A percentile compares a stretch with the other conserved stretches of the same genome.
Evolutionary conservation across 371 early-diverging fungal genomes (phyloP).

Genomic region (Astathelohania contejeani): DNA sequence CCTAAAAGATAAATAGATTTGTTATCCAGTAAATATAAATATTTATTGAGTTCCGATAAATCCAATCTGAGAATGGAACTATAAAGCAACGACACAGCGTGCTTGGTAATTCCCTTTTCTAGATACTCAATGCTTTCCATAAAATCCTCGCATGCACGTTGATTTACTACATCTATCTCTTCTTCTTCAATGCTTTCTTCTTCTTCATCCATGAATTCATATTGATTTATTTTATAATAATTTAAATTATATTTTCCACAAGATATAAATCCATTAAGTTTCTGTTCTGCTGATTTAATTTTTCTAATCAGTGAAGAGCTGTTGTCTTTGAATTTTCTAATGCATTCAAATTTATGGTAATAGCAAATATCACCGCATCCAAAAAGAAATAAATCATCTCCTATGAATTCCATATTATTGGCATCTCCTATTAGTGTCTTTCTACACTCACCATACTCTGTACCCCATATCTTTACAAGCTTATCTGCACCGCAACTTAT

Average conservation of each 20-base stretch:
- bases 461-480: slow-evolving; percentile 50
- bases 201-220: slow-evolving; percentile 21
- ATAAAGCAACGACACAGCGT: neutral
- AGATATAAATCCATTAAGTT: slow-evolving; percentile 13
- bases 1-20: neutral
- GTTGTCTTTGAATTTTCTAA: slow-evolving; percentile 20
- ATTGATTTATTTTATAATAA: slow-evolving; percentile 26
- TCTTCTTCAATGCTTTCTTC: slow-evolving; percentile 8
- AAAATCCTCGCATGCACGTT: too few relatives aligned
- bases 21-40: slow-evolving; percentile 15
- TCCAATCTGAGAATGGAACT: neutral
- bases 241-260: slow-evolving; percentile 6
- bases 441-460: slow-evolving; percentile 51
- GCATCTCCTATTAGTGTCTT: slow-evolving; percentile 44
- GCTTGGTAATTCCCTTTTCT: neutral
- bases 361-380: slow-evolving; percentile 19
- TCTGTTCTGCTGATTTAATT: slow-evolving; percentile 5
- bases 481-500: slow-evolving; percentile 48
- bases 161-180: slow-evolving; percentile 11
- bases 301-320: too few relatives aligned
- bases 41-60: slow-evolving; percentile 21
- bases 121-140: neutral
- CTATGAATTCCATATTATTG: slow-evolving; percentile 12
- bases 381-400: slow-evolving; percentile 19
- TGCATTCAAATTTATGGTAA: slow-evolving; percentile 16